Base-by-base conservation (phyloP, 805 yeast genomes). In the Wickerhamomyces strasburgensis region DNA sequence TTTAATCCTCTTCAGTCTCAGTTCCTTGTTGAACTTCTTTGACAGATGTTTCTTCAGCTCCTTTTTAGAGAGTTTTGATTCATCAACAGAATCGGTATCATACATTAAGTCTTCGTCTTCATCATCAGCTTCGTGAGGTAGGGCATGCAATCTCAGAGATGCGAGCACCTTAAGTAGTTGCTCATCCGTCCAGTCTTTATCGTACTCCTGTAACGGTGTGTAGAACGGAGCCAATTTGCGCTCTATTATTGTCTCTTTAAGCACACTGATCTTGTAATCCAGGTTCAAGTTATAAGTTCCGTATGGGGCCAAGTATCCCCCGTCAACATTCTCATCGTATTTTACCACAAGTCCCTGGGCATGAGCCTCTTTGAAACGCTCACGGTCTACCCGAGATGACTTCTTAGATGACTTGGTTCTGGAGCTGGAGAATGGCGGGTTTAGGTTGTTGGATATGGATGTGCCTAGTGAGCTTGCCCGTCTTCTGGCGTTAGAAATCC, bases 221-320 rank as follows among this genome's bases (percentile, higher is more conserved):
- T 75, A 93, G 57, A 93, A 90, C 2, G 98, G 98, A 0, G 97
- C 88, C 27, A 90, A 52, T 48, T 70, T 73, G 33, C 98, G 71
- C 21, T 75, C 74, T 14, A 79, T 65, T 16, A 90, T 83, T 27
- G 84, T 64, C 14, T 65, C 72, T 36, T 84, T 72, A n/a, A 93
- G 97, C 3, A 82, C 66, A 13, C 73, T 73, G 13, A 84, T 73
- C 51, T 82, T 74, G 62, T 77, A 90, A 57, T 85, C 95, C 37
- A 82, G 58, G 32, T 83, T 78, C 23, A 73, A 67, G 45, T 79
- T 75, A 60, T 90, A 90, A 23, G 84, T 84, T 2, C 97, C 97
- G 60, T 75, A 85, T 0, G 98, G 96, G 1, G 95, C 96, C 45
- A 90, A 62, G 55, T 65, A 88, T 2, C 98, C 98, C 14, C 98